Conservation (phyloP, 495 filamentous ascomycete genomes). For the Aspergillus nidulans region DNA sequence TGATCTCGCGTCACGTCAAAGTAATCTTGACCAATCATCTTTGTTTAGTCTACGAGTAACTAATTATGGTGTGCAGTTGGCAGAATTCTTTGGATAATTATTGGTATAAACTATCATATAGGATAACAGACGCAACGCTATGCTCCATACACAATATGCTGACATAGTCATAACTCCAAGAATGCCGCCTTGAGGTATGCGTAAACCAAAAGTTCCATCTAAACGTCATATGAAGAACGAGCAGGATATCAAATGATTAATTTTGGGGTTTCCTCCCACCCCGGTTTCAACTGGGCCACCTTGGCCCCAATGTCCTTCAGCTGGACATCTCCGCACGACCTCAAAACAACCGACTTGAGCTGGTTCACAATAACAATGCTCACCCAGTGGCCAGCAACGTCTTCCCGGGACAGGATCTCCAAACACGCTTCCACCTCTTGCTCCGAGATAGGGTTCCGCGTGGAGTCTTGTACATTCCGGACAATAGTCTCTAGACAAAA, state of each 20-base stretch:
- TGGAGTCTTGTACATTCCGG: slow-evolving; percentile 37
- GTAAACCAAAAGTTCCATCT: slow-evolving; percentile 3
- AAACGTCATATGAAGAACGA: slow-evolving; percentile 5
- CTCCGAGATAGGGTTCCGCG: slow-evolving; percentile 35
- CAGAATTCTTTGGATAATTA: not conserved
- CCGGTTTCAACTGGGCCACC: slow-evolving; percentile 32
- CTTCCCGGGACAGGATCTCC: slow-evolving; percentile 37
- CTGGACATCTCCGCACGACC: slow-evolving; percentile 38
- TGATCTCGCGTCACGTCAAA: slow-evolving; percentile 36
- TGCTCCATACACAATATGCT: slow-evolving; percentile 15
- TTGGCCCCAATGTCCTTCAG: slow-evolving; percentile 36
- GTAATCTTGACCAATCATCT: slow-evolving; percentile 18
- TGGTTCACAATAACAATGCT: slow-evolving; percentile 38
- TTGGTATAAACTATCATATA: slow-evolving; percentile 2
- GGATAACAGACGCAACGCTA: slow-evolving; percentile 34
- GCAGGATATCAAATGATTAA: not conserved
- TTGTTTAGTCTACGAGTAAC: not conserved
- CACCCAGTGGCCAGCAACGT: slow-evolving; percentile 43
- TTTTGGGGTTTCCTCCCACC: slow-evolving; percentile 23
- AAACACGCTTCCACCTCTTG: slow-evolving; percentile 41
- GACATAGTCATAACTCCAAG: slow-evolving; percentile 21
- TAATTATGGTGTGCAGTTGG: too few relatives aligned
- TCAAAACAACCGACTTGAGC: slow-evolving; percentile 41
- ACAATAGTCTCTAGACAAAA: slow-evolving; percentile 37
- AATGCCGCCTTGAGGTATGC: slow-evolving; percentile 27